These are phyloP conservation scores for Raphanus hybrid DNA, from an alignment of 441 rosid genomes.

Conservation along the genomic window DNA sequence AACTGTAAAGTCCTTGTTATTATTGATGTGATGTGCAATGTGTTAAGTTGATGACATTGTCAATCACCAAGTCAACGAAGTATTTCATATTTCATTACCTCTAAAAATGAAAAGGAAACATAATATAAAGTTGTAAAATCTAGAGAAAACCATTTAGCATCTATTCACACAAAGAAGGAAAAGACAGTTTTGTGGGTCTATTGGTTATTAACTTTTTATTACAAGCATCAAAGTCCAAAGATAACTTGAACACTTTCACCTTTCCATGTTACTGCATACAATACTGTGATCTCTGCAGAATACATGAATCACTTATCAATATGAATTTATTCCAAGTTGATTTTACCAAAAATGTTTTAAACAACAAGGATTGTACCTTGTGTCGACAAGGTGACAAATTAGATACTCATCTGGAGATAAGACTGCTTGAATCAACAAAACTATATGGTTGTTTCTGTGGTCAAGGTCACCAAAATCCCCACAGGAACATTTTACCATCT, in stretches of 20 bases:
- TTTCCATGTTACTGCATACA: neutral
- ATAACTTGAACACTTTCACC: neutral
- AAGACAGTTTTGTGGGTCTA: neutral
- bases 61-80: neutral
- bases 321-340: neutral
- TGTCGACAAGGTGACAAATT: neutral
- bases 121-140: neutral
- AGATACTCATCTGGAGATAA: neutral
- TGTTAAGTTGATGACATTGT: constrained; percentile 1
- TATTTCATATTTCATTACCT: neutral
- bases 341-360: neutral
- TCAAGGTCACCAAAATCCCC: constrained; percentile 56
- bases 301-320: neutral
- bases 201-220: neutral
- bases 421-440: neutral
- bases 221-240: neutral
- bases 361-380: neutral
- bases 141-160: neutral
- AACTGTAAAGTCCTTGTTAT: neutral
- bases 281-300: neutral
- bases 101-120: neutral
- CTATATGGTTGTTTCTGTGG: constrained; percentile 16
- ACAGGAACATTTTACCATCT: constrained; percentile 66
- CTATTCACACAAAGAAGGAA: neutral
- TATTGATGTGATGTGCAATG: neutral